Conservation (phyloP, 495 filamentous ascomycete species). For the Viridothelium virens region DNA sequence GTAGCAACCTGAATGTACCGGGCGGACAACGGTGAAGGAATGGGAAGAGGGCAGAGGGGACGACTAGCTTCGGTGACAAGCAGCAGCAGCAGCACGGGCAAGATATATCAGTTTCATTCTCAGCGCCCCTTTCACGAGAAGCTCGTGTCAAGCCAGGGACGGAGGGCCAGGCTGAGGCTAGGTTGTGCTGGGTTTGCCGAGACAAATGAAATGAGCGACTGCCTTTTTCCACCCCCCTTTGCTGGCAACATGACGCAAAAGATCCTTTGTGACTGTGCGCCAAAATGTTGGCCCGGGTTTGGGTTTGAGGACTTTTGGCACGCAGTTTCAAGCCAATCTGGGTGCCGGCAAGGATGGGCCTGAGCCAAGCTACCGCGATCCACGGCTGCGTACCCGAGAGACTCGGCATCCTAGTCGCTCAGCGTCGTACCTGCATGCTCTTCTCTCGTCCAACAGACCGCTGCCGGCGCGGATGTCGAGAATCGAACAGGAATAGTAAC, state of each 20-base stretch:
- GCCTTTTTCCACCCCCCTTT: constrained; percentile 1
- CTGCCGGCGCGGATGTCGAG: neutral
- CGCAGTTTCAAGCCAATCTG: constrained; percentile 11
- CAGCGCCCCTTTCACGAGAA: neutral
- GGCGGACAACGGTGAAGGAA: neutral
- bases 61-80: neutral
- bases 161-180: constrained; percentile 1
- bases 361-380: constrained; percentile 3
- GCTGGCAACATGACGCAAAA: constrained; percentile 13
- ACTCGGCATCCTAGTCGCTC: neutral
- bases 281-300: constrained; percentile 6
- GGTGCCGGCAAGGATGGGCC: constrained; percentile 1
- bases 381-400: constrained; percentile 7
- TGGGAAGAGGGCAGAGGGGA: neutral
- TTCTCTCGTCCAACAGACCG: neutral
- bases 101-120: constrained; percentile 12
- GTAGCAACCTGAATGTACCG: neutral
- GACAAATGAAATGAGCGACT: constrained; percentile 11
- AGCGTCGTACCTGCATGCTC: constrained; percentile 8
- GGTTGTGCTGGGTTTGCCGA: constrained; percentile 9
- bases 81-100: neutral
- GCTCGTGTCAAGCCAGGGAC: constrained; percentile 10
- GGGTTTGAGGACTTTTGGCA: constrained; percentile 9
- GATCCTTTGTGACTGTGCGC: constrained; percentile 11
- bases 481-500: neutral